Percentiles rank a stretch among this genome's conserved stretches.
phyloP scores from a whole-genome alignment of 164 flowering plant species.

The Malania oleifera region DNA sequence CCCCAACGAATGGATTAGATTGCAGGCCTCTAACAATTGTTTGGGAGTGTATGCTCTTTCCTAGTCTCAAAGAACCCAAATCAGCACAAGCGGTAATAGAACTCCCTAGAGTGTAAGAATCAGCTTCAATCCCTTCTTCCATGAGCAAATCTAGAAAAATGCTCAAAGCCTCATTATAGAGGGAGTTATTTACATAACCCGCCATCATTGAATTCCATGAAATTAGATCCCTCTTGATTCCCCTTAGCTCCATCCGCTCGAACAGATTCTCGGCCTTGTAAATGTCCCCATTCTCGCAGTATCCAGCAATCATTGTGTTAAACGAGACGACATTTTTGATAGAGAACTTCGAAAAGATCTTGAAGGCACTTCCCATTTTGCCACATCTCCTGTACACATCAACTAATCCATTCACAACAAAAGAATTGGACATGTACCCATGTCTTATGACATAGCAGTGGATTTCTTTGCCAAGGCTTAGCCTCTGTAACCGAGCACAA shows the following conservation, averaged over 20 bases:
- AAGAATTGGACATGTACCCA: constrained; percentile 43
- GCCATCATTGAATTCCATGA: constrained; percentile 80
- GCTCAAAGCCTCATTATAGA: constrained; percentile 47
- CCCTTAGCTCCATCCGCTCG: constrained; percentile 46
- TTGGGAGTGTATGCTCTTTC: constrained; percentile 58
- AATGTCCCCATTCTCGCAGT: constrained; percentile 50
- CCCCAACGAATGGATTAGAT: constrained; percentile 51
- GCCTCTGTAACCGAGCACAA: constrained; percentile 48
- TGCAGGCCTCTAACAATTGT: constrained; percentile 49
- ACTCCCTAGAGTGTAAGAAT: constrained; percentile 64
- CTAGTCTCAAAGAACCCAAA: constrained; percentile 34
- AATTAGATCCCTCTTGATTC: constrained; percentile 36
- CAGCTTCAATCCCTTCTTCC: constrained; percentile 39
- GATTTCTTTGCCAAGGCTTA: constrained; percentile 46
- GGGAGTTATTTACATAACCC: constrained; percentile 48
- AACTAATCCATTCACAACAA: constrained; percentile 59
- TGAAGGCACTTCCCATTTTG: constrained; percentile 47
- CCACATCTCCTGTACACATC: constrained; percentile 67
- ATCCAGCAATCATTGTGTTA: constrained; percentile 79
- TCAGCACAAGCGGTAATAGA: constrained; percentile 53
- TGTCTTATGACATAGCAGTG: constrained; percentile 60
- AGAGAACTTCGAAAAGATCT: constrained; percentile 44
- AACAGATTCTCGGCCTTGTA: constrained; percentile 46
- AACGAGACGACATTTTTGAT: constrained; percentile 44
- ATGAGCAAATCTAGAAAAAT: constrained; percentile 34